A percentile compares a stretch with the other conserved stretches of the same genome.
These are phyloP conservation scores for Quercus lobata DNA, from an alignment of 331 rosid genomes.

Conservation along the genomic window DNA sequence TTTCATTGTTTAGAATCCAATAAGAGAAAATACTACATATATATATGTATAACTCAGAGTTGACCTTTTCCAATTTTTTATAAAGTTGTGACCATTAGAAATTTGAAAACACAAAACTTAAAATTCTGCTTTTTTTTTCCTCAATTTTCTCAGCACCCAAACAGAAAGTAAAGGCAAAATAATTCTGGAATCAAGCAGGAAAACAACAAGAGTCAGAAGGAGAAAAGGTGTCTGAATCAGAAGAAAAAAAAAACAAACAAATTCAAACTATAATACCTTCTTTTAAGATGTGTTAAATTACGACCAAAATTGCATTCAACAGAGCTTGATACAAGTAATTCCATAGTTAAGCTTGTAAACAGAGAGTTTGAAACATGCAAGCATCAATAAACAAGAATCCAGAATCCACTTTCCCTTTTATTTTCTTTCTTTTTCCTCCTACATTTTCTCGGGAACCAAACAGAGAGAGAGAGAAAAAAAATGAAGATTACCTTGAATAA, in stretches of 20 bases:
- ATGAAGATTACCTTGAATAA: slow-evolving; percentile 42
- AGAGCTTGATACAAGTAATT: neutral
- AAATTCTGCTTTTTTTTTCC: slow-evolving; percentile 1
- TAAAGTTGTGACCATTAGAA: neutral
- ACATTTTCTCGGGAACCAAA: slow-evolving; percentile 9
- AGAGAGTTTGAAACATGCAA: neutral
- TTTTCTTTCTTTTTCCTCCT: neutral
- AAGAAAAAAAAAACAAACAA: neutral
- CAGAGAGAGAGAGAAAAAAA: slow-evolving; percentile 25
- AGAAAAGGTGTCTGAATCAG: neutral
- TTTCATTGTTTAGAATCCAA: neutral
- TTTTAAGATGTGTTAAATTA: too few relatives aligned
- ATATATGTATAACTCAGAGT: neutral
- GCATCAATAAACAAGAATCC: neutral
- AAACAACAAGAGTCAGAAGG: neutral
- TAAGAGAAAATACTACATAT: neutral
- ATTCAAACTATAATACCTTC: too few relatives aligned
- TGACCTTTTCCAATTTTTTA: neutral
- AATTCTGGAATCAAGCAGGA: neutral
- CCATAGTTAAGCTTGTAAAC: neutral
- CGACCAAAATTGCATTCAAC: neutral
- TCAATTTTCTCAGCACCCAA: slow-evolving; percentile 9
- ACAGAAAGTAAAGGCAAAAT: neutral
- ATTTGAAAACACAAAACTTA: neutral
- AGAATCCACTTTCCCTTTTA: neutral